These are phyloP conservation scores for Grosmannia huntii DNA, from an alignment of 2,329 filamentous ascomycete genomes.

Conservation along the genomic window DNA sequence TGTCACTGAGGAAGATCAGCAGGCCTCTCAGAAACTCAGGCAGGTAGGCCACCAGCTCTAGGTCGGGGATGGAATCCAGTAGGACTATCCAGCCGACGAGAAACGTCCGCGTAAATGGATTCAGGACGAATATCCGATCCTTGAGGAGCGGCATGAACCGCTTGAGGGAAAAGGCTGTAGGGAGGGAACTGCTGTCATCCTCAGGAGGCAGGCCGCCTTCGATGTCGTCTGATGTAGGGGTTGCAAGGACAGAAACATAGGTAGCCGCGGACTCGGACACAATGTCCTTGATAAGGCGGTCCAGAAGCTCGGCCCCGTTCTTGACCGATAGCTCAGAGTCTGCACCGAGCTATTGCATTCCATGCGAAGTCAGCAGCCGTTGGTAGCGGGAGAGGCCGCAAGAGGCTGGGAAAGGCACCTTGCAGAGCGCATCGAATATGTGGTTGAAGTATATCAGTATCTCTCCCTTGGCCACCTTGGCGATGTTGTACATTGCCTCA, in stretches of 20 bases:
- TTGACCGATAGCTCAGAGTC: conserved; percentile 96
- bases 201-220: neutral
- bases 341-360: conserved; percentile 58
- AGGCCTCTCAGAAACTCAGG: conserved; percentile 85
- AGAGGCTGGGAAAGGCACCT: conserved; percentile 40
- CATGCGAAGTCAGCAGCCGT: neutral
- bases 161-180: conserved; percentile 82
- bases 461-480: conserved; percentile 96
- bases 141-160: conserved; percentile 87
- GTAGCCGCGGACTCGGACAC: conserved; percentile 89
- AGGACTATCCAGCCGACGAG: conserved; percentile 92
- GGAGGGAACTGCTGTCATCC: conserved; percentile 35
- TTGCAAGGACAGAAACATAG: conserved; percentile 79
- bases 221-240: conserved; percentile 21
- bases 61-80: conserved; percentile 88
- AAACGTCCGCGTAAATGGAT: conserved; percentile 89
- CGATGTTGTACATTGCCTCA: conserved; percentile 99
- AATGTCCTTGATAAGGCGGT: conserved; percentile 91
- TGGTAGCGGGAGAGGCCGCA: neutral
- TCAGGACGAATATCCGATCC: conserved; percentile 87
- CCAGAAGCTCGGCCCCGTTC: conserved; percentile 89
- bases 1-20: conserved; percentile 83
- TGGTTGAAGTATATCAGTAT: conserved; percentile 96
- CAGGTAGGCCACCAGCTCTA: conserved; percentile 85
- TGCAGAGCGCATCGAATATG: conserved; percentile 94